Conservation (phyloP, 139 green algal species). For the Coccomyxa sp. region DNA sequence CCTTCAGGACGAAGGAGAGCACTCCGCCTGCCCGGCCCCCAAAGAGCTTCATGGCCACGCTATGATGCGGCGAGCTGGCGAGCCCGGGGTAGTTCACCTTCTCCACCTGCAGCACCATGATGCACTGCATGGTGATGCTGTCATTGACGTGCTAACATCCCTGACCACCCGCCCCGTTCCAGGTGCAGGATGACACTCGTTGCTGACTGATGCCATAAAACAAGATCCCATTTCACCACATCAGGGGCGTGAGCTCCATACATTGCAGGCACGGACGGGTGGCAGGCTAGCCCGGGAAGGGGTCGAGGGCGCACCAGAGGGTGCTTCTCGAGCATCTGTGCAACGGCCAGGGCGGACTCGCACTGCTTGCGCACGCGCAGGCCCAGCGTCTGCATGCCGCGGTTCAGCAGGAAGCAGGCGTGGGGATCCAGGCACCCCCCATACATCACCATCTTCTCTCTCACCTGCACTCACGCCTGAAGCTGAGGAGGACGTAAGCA, state of each 20-base stretch:
- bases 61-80: conserved; percentile 32
- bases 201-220: not conserved
- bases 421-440: conserved; percentile 60
- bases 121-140: not conserved
- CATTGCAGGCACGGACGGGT: not conserved
- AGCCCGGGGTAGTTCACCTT: conserved; percentile 60
- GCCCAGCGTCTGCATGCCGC: conserved; percentile 63
- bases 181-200: too few species aligned
- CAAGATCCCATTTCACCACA: not conserved
- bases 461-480: conserved; percentile 18
- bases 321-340: conserved; percentile 41
- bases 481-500: too few species aligned
- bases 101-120: conserved; percentile 14
- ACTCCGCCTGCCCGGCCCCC: conserved; percentile 57
- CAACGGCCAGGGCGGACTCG: conserved; percentile 40
- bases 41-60: conserved; percentile 51
- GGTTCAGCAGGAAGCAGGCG: conserved; percentile 53
- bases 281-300: not conserved
- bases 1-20: conserved; percentile 63
- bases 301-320: conserved; percentile 33
- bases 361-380: conserved; percentile 45
- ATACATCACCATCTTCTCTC: conserved; percentile 48
- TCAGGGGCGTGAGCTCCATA: not conserved
- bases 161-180: too few species aligned
- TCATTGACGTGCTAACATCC: too few species aligned